phyloP scores from a whole-genome alignment of 2,329 filamentous ascomycete species.

The Aureobasidium lini region DNA sequence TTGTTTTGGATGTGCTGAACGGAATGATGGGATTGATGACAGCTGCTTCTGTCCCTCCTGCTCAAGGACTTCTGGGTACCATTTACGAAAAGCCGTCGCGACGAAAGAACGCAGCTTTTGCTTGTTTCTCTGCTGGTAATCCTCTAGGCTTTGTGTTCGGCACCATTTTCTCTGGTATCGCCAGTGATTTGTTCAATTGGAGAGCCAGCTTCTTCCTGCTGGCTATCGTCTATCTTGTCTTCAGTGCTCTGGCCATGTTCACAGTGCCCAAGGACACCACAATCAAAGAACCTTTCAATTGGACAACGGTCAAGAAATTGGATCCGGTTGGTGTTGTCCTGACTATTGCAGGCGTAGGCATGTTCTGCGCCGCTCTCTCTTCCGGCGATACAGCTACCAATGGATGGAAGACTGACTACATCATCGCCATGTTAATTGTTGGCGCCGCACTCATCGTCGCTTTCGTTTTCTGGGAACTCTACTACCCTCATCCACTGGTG shows the following conservation, averaged over 20 bases:
- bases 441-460: conserved; percentile 48
- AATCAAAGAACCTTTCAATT: conserved; percentile 38
- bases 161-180: conserved; percentile 55
- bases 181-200: conserved; percentile 56
- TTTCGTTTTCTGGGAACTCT: conserved; percentile 58
- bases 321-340: conserved; percentile 55
- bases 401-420: conserved; percentile 56
- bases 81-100: conserved; percentile 54
- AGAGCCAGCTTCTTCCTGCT: conserved; percentile 55
- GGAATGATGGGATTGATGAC: conserved; percentile 58
- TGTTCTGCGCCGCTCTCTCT: conserved; percentile 56
- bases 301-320: conserved; percentile 48
- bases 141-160: conserved; percentile 51
- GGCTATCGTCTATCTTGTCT: conserved; percentile 55
- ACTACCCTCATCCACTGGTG: conserved; percentile 38
- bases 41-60: conserved; percentile 56
- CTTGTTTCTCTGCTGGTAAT: conserved; percentile 54
- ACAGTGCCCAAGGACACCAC: conserved; percentile 51
- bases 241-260: conserved; percentile 52
- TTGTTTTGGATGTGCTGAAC: conserved; percentile 55
- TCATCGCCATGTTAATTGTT: conserved; percentile 55
- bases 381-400: conserved; percentile 48
- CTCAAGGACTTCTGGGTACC: conserved; percentile 56
- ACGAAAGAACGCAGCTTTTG: conserved; percentile 59
- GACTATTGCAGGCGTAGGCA: conserved; percentile 57